These are phyloP conservation scores for Yamadazyma dendronema DNA, from an alignment of 1,139 yeast species.

Conservation along the genomic window DNA sequence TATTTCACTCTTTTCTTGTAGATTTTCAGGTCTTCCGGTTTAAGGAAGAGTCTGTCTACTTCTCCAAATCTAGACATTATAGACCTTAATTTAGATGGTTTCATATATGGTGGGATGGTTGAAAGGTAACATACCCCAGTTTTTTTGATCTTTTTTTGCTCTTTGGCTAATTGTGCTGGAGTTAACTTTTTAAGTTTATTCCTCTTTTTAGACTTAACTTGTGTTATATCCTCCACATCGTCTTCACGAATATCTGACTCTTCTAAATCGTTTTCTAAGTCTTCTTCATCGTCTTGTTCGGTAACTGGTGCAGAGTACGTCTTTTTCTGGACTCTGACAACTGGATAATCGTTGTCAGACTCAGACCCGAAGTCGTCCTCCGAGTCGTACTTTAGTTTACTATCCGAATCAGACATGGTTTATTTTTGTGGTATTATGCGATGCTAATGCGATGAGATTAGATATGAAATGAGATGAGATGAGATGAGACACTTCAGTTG, in stretches of 20 bases:
- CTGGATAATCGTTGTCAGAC: slow-evolving; percentile 17
- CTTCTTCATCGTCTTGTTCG: slow-evolving; percentile 8
- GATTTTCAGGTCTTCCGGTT: slow-evolving; percentile 74
- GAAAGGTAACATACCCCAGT: slow-evolving; percentile 93
- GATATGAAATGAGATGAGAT: not conserved
- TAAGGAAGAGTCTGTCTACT: slow-evolving; percentile 78
- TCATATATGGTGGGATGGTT: slow-evolving; percentile 94
- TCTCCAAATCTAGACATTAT: slow-evolving; percentile 79
- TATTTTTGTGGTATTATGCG: not conserved
- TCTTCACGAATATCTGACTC: slow-evolving; percentile 13
- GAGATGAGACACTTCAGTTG: no score
- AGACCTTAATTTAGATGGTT: slow-evolving; percentile 85
- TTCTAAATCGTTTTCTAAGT: slow-evolving; percentile 11
- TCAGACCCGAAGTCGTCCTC: slow-evolving; percentile 19
- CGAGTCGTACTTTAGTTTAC: slow-evolving; percentile 15
- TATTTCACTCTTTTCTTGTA: slow-evolving; percentile 70
- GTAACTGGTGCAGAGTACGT: slow-evolving; percentile 1
- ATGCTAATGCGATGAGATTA: slow-evolving; percentile 5
- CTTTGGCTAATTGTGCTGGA: slow-evolving; percentile 54
- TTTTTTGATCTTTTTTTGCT: slow-evolving; percentile 57
- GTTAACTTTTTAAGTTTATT: slow-evolving; percentile 49
- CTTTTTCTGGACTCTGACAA: slow-evolving; percentile 17
- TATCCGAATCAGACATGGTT: slow-evolving; percentile 3
- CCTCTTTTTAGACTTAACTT: slow-evolving; percentile 14
- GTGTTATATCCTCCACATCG: slow-evolving; percentile 18